A percentile compares a stretch with the other conserved stretches of the same genome.
Conservation (phyloP, 441 rosid genomes). For the Aquilaria agallochum region DNA sequence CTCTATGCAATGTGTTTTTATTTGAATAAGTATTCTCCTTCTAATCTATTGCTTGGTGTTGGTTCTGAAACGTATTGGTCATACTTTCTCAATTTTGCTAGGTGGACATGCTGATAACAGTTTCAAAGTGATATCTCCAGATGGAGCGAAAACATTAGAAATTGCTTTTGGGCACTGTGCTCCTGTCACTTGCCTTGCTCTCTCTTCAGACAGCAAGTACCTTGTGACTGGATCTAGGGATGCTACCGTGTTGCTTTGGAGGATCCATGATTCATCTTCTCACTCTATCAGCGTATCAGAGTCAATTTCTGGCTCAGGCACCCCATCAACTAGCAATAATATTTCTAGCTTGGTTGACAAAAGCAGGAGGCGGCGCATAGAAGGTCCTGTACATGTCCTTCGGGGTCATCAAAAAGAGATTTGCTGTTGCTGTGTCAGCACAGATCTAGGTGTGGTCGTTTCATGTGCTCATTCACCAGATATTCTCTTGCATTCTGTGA, state of each 20-base stretch:
- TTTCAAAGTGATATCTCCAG: constrained; percentile 81
- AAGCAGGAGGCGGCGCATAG: constrained; percentile 61
- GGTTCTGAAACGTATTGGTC: too few relatives aligned
- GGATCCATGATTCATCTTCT: constrained; percentile 62
- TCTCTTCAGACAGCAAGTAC: constrained; percentile 81
- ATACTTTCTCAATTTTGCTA: constrained; percentile 26
- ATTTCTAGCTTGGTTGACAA: constrained; percentile 56
- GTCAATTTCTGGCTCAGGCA: constrained; percentile 39
- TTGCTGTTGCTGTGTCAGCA: constrained; percentile 78
- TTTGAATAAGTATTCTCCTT: neutral
- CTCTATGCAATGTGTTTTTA: neutral
- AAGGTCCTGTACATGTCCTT: constrained; percentile 94
- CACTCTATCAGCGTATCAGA: constrained; percentile 54
- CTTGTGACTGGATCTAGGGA: constrained; percentile 96
- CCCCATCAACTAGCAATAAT: constrained; percentile 43
- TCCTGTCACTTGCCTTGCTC: constrained; percentile 96
- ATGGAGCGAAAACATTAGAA: constrained; percentile 91
- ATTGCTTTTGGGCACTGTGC: constrained; percentile 92
- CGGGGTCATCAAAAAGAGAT: constrained; percentile 84
- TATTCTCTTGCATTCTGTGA: constrained; percentile 77
- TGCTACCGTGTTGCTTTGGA: constrained; percentile 88
- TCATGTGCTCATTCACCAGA: constrained; percentile 73
- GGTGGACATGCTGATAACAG: constrained; percentile 99
- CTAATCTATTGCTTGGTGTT: neutral
- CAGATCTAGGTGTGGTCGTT: constrained; percentile 84